phyloP scores from a whole-genome alignment of 306 rosid species.

The Canavalia ensiformis region DNA sequence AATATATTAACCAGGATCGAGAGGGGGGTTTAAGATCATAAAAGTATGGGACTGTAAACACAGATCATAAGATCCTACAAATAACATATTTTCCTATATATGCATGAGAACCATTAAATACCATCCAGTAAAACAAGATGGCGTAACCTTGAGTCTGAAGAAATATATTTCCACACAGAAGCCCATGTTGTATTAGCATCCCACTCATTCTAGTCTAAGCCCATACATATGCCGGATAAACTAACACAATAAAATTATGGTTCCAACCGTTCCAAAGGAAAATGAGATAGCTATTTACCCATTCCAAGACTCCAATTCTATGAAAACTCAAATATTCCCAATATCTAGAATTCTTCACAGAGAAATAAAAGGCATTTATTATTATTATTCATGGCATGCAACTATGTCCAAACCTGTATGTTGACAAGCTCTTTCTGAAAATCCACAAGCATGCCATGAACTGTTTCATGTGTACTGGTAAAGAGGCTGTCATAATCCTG shows the following conservation, averaged over 20 bases:
- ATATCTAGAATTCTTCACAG: conserved; percentile 24
- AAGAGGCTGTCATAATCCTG: conserved; percentile 90
- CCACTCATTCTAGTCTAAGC: neutral
- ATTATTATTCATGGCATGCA: conserved; percentile 22
- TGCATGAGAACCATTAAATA: neutral
- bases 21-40: too few relatives aligned
- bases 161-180: neutral
- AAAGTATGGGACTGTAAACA: too few relatives aligned
- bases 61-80: too few relatives aligned
- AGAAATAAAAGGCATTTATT: conserved; percentile 7
- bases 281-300: neutral
- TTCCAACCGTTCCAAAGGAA: neutral
- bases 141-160: neutral
- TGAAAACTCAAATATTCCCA: neutral
- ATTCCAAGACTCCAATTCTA: neutral
- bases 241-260: neutral
- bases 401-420: conserved; percentile 69
- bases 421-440: conserved; percentile 75
- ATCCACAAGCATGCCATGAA: conserved; percentile 75
- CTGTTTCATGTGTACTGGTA: conserved; percentile 69
- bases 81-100: too few relatives aligned
- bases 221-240: neutral
- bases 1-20: too few relatives aligned
- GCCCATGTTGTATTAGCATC: neutral
- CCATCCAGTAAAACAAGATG: neutral